Conservation (phyloP, 1,284 basidiomycete genomes). For the Grifola frondosa region DNA sequence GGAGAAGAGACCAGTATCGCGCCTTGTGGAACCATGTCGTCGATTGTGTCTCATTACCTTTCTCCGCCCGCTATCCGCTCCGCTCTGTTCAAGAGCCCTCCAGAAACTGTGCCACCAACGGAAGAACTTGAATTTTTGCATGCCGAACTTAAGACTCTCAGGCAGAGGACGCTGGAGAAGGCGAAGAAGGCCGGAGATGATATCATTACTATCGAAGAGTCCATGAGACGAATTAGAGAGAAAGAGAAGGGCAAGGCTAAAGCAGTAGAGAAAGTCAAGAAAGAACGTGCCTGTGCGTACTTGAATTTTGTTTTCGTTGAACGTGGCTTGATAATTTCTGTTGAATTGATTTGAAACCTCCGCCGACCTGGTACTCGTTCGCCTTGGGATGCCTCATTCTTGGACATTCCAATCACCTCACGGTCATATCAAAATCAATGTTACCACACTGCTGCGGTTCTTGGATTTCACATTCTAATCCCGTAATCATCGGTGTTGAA, state of each 20-base stretch:
- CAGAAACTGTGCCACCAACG: constrained; percentile 65
- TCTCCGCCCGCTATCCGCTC: constrained; percentile 49
- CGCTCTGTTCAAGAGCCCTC: constrained; percentile 54
- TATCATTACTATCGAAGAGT: constrained; percentile 64
- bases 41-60: constrained; percentile 49
- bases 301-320: too few species aligned
- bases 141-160: constrained; percentile 55
- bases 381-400: too few species aligned
- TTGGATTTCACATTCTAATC: too few species aligned
- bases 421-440: too few species aligned
- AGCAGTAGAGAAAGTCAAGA: constrained; percentile 64
- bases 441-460: too few species aligned
- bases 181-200: constrained; percentile 70
- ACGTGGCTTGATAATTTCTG: too few species aligned
- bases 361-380: too few species aligned
- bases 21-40: constrained; percentile 33
- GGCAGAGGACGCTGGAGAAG: constrained; percentile 54
- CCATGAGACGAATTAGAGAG: constrained; percentile 69
- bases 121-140: constrained; percentile 72
- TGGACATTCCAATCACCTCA: too few species aligned
- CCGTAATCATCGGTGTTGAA: too few species aligned
- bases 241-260: constrained; percentile 75
- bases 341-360: too few species aligned
- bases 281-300: constrained; percentile 69
- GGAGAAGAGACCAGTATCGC: constrained; percentile 9